Conservation (phyloP, 2,329 filamentous ascomycete genomes). For the Aspergillus ochraceoroseus region DNA sequence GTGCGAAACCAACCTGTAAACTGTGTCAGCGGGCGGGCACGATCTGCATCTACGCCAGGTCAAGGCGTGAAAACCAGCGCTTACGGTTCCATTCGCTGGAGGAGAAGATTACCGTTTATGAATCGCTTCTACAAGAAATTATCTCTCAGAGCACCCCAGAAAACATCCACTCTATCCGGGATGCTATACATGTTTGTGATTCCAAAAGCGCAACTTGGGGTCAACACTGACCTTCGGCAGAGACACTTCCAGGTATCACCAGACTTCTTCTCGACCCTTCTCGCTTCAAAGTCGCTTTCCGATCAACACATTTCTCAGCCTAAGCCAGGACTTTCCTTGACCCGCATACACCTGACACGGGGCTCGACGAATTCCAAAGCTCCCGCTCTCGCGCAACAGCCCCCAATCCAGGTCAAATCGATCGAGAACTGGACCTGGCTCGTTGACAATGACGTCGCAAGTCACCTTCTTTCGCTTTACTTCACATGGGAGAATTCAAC, state of each 20-base stretch:
- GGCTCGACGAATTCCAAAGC: constrained; percentile 4
- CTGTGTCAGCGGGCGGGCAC: constrained; percentile 11
- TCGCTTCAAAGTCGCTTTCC: constrained; percentile 10
- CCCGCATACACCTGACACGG: constrained; percentile 18
- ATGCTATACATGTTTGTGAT: constrained; percentile 14
- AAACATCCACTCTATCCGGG: constrained; percentile 9
- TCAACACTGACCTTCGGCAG: constrained; percentile 3
- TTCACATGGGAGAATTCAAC: constrained; percentile 27
- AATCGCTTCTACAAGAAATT: constrained; percentile 18
- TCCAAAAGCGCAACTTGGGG: not conserved
- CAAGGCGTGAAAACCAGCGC: constrained; percentile 18
- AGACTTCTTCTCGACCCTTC: constrained; percentile 14
- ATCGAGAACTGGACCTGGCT: constrained; percentile 23
- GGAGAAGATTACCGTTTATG: constrained; percentile 12
- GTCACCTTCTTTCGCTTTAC: constrained; percentile 24
- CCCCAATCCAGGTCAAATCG: constrained; percentile 15
- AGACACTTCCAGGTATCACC: constrained; percentile 14
- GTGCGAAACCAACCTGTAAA: constrained; percentile 16
- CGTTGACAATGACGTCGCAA: constrained; percentile 21
- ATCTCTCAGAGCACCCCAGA: constrained; percentile 6
- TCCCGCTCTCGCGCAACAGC: constrained; percentile 10
- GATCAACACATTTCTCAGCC: constrained; percentile 10
- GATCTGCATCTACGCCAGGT: constrained; percentile 16
- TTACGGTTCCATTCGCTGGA: constrained; percentile 11
- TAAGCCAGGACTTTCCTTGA: constrained; percentile 15